Evolutionary conservation across 176 grass and related monocot species (phyloP).

Genomic region (Cenchrus fungigraminus): DNA sequence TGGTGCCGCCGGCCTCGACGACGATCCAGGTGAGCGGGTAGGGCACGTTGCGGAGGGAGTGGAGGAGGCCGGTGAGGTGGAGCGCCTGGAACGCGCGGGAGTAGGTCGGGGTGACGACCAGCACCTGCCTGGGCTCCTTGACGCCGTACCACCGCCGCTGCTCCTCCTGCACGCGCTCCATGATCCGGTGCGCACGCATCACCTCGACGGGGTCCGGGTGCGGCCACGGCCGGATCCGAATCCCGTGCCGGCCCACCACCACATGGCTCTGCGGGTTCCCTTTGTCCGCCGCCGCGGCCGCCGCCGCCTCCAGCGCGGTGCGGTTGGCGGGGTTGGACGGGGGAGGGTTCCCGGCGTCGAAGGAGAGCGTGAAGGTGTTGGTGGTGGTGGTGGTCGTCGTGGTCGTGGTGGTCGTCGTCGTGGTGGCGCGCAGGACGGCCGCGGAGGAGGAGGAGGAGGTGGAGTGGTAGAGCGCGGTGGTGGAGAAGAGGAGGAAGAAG

Average conservation of each 20-base stretch:
- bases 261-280: constrained; percentile 68
- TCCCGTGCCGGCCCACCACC: constrained; percentile 85
- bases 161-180: constrained; percentile 86
- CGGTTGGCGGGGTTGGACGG: constrained; percentile 26
- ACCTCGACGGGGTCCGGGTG: constrained; percentile 91
- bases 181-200: constrained; percentile 81
- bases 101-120: constrained; percentile 82
- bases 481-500: constrained; percentile 87
- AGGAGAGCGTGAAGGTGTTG: constrained; percentile 81
- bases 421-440: constrained; percentile 51
- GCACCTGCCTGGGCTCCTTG: constrained; percentile 63
- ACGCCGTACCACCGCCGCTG: constrained; percentile 83
- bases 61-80: constrained; percentile 85
- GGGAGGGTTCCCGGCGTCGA: constrained; percentile 51
- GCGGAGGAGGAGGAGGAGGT: constrained; percentile 30
- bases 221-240: constrained; percentile 93
- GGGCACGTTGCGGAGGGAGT: constrained; percentile 74
- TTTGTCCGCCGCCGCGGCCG: neutral
- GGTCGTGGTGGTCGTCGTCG: constrained; percentile 30
- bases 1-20: constrained; percentile 82
- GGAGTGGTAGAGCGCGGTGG: constrained; percentile 60
- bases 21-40: constrained; percentile 92
- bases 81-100: constrained; percentile 81
- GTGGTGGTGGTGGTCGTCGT: constrained; percentile 58
- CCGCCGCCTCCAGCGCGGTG: constrained; percentile 29